Conservation (phyloP, 2,329 filamentous ascomycete genomes). For the Stenocarpella maydis region DNA sequence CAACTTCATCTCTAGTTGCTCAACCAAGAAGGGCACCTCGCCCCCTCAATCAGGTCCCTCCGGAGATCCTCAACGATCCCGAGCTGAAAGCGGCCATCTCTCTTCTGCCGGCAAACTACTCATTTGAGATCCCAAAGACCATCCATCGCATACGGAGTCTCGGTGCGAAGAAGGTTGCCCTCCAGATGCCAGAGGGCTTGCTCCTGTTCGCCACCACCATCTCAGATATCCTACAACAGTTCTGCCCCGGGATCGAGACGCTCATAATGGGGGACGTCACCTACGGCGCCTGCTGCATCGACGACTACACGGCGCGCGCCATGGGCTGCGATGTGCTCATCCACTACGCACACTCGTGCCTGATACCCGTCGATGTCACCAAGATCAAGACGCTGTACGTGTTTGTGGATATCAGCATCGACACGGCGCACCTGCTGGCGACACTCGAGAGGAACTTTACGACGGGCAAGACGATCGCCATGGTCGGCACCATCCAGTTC, state of each 20-base stretch:
- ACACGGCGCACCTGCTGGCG: slow-evolving; percentile 84
- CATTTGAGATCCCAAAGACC: slow-evolving; percentile 98
- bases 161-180: slow-evolving; percentile 80
- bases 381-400: slow-evolving; percentile 98
- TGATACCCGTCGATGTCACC: slow-evolving; percentile 95
- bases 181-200: slow-evolving; percentile 97
- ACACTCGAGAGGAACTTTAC: slow-evolving; percentile 90
- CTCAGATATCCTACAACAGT: slow-evolving; percentile 93
- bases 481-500: slow-evolving; percentile 98
- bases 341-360: slow-evolving; percentile 95
- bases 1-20: slow-evolving; percentile 63
- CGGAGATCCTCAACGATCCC: slow-evolving; percentile 83
- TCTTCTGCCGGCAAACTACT: slow-evolving; percentile 93
- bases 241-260: slow-evolving; percentile 90
- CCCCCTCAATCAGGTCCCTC: slow-evolving; percentile 89
- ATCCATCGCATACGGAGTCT: slow-evolving; percentile 90
- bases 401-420: slow-evolving; percentile 97
- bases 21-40: slow-evolving; percentile 77
- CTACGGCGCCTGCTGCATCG: slow-evolving; percentile 97
- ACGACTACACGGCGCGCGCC: slow-evolving; percentile 95
- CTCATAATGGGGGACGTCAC: slow-evolving; percentile 99
- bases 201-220: slow-evolving; percentile 97
- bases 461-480: slow-evolving; percentile 83
- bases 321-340: slow-evolving; percentile 93
- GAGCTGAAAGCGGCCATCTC: slow-evolving; percentile 88